These are phyloP conservation scores for Rhododendron henanense DNA, from an alignment of 148 eudicot genomes.

Conservation along the genomic window DNA sequence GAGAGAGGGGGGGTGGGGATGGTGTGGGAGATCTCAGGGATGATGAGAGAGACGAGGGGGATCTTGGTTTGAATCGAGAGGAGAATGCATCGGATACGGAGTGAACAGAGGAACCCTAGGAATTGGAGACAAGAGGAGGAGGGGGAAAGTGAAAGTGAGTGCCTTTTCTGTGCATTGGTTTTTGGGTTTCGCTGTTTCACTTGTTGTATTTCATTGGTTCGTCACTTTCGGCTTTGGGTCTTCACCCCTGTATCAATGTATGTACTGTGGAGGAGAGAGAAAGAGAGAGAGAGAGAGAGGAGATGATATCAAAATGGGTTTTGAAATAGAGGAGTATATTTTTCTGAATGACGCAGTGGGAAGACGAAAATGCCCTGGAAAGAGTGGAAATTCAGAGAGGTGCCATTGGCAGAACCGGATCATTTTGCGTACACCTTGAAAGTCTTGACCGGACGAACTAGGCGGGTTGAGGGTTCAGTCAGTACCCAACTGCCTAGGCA, in stretches of 20 bases:
- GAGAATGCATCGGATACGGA: conserved; percentile 7
- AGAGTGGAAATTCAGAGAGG: background rate
- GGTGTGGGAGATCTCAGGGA: conserved; percentile 8
- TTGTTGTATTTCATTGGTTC: conserved; percentile 20
- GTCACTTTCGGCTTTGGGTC: conserved; percentile 27
- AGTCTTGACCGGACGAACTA: no score
- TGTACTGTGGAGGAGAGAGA: conserved; percentile 7
- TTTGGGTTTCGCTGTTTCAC: conserved; percentile 1
- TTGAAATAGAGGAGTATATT: background rate
- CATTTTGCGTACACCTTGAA: no score
- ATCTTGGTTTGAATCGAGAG: conserved; percentile 11
- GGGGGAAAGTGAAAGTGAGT: conserved; percentile 11
- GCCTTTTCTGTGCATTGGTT: conserved; percentile 8
- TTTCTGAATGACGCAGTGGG: background rate
- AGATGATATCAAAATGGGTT: background rate
- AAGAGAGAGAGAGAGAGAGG: background rate
- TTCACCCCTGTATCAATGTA: background rate
- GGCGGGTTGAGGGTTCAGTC: no score
- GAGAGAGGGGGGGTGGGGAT: background rate
- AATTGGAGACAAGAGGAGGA: background rate
- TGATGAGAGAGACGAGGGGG: conserved; percentile 6
- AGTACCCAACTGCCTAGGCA: no score
- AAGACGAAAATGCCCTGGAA: conserved; percentile 4
- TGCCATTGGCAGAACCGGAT: no score
- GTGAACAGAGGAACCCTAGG: conserved; percentile 17